Evolutionary conservation across 768 basidiomycete genomes (phyloP), one percentile per base, ranked within the genome.

Genomic region (Collybia sordida): DNA sequence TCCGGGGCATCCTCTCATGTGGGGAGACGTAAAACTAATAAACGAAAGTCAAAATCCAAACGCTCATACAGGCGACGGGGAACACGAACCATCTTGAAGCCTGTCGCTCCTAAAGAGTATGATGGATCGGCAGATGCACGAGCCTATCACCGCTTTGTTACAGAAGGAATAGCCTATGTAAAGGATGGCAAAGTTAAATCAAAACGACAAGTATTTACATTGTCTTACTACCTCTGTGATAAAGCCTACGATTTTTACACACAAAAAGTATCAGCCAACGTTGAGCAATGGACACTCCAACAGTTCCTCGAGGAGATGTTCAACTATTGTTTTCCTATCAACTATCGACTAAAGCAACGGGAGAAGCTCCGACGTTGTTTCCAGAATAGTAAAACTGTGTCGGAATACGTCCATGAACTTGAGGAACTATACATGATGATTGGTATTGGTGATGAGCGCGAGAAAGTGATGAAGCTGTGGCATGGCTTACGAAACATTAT

Each of bases 311-410:
- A 47, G 2, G 64, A 59, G 22, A 14, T 74, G n/a, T 72, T 70
- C 46, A 58, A 72, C 18, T 68, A 68, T 21, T 71, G 72, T 24
- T 74, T 74, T 55, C 71, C 71, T 0, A 42, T 61, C 0, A 56
- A 69, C 27, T 72, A 60, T 38, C 25, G 56, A 0, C 34, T 58
- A 4, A 42, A 67, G 23, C 68, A 67, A 47, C 28, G 60, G 0
- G 50, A 61, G 4, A 62, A 64, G 18, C 53, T 76, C 0, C 40
- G 55, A 0, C 25, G 42, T 0, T 53, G 47, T 6, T 47, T 37
- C 1, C 73, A 76, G 42, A 50, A 59, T 1, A 42, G 61, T 1
- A 60, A 57, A 9, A 59, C 55, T 0, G 67, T 77, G 0, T 49
- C 59, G 0, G 64, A 68, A 6, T 77, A 65, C 49, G 57, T 64